phyloP scores from a whole-genome alignment of 108 stramenopile species.

The Parietichytrium sp. region DNA sequence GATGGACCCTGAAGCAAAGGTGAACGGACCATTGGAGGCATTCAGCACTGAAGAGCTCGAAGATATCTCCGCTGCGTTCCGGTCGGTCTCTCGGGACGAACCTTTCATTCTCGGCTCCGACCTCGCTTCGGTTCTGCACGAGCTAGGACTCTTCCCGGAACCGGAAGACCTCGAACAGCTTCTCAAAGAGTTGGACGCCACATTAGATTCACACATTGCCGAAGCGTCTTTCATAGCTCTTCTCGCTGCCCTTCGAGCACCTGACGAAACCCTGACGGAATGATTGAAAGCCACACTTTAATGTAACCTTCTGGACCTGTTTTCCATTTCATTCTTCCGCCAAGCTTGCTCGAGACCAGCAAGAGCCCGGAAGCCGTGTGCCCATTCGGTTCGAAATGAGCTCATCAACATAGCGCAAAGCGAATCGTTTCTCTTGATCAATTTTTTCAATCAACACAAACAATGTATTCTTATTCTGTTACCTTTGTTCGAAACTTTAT shows the following conservation, averaged over 20 bases:
- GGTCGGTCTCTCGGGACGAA: not conserved
- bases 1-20: not conserved
- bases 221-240: not conserved
- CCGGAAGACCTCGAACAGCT: slow-evolving; percentile 33
- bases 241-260: slow-evolving; percentile 18
- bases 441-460: too few relatives aligned
- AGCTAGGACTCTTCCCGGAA: not conserved
- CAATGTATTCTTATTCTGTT: too few relatives aligned
- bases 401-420: too few relatives aligned
- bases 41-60: not conserved
- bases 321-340: too few relatives aligned
- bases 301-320: too few relatives aligned
- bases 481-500: too few relatives aligned
- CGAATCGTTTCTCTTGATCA: too few relatives aligned
- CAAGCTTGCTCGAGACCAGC: too few relatives aligned
- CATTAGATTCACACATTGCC: not conserved
- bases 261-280: too few relatives aligned
- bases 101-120: not conserved
- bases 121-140: not conserved
- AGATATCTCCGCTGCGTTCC: not conserved
- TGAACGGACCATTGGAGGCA: not conserved
- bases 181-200: not conserved
- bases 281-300: too few relatives aligned
- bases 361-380: too few relatives aligned
- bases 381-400: too few relatives aligned